phyloP scores from a whole-genome alignment of 2,329 filamentous ascomycete genomes.

The Aspergillus thermomutatus region DNA sequence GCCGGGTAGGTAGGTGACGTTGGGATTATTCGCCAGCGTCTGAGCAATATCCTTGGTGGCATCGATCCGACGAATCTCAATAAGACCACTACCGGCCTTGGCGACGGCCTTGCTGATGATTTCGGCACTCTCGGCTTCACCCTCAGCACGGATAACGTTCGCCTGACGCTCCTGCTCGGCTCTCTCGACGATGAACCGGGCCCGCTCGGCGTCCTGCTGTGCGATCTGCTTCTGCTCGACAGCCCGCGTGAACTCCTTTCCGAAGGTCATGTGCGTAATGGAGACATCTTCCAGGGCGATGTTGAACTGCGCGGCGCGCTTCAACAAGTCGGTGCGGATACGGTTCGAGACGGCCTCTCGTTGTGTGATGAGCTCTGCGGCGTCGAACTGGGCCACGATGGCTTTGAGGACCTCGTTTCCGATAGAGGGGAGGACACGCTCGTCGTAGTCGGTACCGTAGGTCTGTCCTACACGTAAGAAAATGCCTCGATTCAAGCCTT shows the following conservation, averaged over 20 bases:
- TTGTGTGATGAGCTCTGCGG: constrained; percentile 97
- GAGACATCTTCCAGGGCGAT: constrained; percentile 98
- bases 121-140: constrained; percentile 94
- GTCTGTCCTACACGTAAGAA: constrained; percentile 56
- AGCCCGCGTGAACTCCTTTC: constrained; percentile 96
- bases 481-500: background rate
- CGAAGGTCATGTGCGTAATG: constrained; percentile 99
- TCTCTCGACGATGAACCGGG: constrained; percentile 96
- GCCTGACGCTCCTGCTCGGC: constrained; percentile 98
- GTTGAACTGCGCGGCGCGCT: constrained; percentile 95
- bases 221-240: constrained; percentile 99
- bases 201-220: constrained; percentile 96
- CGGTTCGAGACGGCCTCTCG: constrained; percentile 94
- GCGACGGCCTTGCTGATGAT: constrained; percentile 91
- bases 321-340: constrained; percentile 87
- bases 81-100: constrained; percentile 87
- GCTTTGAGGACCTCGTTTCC: constrained; percentile 99
- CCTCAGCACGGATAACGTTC: constrained; percentile 96
- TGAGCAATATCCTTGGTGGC: constrained; percentile 93
- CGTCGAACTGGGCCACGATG: constrained; percentile 98
- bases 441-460: constrained; percentile 96
- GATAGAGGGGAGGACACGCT: constrained; percentile 95
- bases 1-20: constrained; percentile 89
- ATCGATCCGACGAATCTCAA: constrained; percentile 96
- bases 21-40: constrained; percentile 84